These are phyloP conservation scores for Vitellaria paradoxa DNA, from an alignment of 179 eudicot genomes.

Conservation along the genomic window DNA sequence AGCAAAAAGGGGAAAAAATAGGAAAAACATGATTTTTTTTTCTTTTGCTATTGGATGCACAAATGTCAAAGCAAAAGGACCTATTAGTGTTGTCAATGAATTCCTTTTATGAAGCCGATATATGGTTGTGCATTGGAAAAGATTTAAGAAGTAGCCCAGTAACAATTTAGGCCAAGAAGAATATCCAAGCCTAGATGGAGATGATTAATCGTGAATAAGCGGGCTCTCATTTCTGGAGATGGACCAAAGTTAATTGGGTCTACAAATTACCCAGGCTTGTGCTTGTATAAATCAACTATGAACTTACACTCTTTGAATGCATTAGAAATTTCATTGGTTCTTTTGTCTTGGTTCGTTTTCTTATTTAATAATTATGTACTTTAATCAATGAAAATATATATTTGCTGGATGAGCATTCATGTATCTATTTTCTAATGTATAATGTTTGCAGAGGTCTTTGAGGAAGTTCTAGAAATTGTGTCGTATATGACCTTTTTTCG, in stretches of 20 bases:
- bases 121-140: not conserved
- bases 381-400: not conserved
- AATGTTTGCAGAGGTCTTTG: conserved; percentile 79
- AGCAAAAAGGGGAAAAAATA: no score
- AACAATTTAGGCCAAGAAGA: no score
- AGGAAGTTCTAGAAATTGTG: conserved; percentile 95
- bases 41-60: not conserved
- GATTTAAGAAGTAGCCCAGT: no score
- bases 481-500: conserved; percentile 96
- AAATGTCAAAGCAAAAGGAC: not conserved
- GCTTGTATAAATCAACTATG: not conserved
- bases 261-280: no score
- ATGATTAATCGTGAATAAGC: no score
- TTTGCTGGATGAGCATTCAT: not conserved
- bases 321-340: not conserved
- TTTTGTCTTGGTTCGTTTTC: not conserved
- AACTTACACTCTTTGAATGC: not conserved
- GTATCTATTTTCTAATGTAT: not conserved
- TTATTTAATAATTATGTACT: not conserved
- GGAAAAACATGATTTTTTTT: no score
- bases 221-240: no score
- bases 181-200: no score
- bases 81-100: not conserved
- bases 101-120: not conserved
- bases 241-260: no score